These are phyloP conservation scores for Schwanniomyces vanrijiae DNA, from an alignment of 805 yeast genomes.

Conservation along the genomic window DNA sequence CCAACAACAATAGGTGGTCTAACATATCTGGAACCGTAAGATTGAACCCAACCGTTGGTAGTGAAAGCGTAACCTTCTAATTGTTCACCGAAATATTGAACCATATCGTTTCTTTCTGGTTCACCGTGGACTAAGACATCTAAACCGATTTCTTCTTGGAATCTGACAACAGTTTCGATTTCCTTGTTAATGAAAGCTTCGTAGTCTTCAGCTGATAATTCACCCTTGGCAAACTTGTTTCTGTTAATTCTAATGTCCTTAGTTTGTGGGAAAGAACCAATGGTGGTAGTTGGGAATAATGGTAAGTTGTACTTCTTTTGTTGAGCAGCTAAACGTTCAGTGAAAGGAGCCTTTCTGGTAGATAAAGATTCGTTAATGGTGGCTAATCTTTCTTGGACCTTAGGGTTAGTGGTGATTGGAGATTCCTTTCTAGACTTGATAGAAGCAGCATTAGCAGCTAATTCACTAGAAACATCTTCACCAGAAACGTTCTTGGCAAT, in stretches of 20 bases:
- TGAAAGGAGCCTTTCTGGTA: constrained; percentile 85
- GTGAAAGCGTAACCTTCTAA: constrained; percentile 98
- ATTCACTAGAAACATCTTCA: constrained; percentile 71
- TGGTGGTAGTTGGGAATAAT: constrained; percentile 99
- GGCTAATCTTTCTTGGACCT: constrained; percentile 85
- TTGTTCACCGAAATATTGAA: constrained; percentile 99
- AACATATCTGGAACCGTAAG: constrained; percentile 99
- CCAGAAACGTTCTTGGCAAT: constrained; percentile 87
- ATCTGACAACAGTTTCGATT: constrained; percentile 92
- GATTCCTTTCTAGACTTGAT: constrained; percentile 85
- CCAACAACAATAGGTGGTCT: constrained; percentile 99
- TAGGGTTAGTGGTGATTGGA: constrained; percentile 84
- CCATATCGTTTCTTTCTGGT: constrained; percentile 99
- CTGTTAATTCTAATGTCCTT: constrained; percentile 98
- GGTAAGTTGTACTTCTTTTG: constrained; percentile 88
- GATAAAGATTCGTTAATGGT: constrained; percentile 73
- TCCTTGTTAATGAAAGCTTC: constrained; percentile 96
- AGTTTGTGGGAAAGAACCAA: constrained; percentile 99
- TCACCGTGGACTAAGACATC: constrained; percentile 99
- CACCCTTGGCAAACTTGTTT: constrained; percentile 97
- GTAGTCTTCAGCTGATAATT: constrained; percentile 91
- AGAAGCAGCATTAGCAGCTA: constrained; percentile 85
- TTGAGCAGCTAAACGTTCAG: constrained; percentile 84
- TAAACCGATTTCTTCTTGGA: constrained; percentile 98
- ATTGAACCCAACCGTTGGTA: constrained; percentile 99